Evolutionary conservation across 83 land plant genomes (phyloP), one percentile per base, ranked within the genome.

Genomic region (Picea mariana): DNA sequence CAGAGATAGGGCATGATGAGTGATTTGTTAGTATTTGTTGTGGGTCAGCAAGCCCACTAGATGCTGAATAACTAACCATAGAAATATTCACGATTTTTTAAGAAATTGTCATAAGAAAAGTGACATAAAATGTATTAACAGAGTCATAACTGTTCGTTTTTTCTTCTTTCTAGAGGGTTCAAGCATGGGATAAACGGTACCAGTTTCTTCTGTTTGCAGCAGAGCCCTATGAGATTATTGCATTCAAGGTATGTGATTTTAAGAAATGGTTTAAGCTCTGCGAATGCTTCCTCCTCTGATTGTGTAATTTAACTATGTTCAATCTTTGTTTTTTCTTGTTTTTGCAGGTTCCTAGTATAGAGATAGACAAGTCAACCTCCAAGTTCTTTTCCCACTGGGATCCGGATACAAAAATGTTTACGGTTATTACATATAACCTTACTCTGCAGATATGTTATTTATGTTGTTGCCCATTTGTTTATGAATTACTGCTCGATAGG

Each of bases 321-420:
- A 40, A 13, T 23, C 21, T 58, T 11, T 42, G 0, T 27, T 68
- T 68, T 13, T 73, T 60, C 80, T 17, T 44, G 47, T 44, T 49
- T 24, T 86, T 87, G 82, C 85, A 97, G 99, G 93, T 98, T 79
- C 99, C 99, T 1, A 94, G 99, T 88, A 98, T 93, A 68, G 99
- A 98, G 81, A 96, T 98, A 79, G 99, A 98, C 83, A 94, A 95
- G 84, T 86, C 95, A 3, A 90, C 98, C 12, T 89, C 87, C 63
- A 97, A 97, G 81, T 95, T 94, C 85, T 98, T 98, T 72, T 89
- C 98, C 27, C 99, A 98, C 59, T 98, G 99, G 98, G 99, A 98
- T 84, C 96, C 95, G 13, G 97, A 95, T 78, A 89, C 95, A 16
- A 98, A 96, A 80, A 92, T 92, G 96, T 98, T 94, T 89, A 98